These are phyloP conservation scores for Claviceps fusiformis DNA, from an alignment of 2,329 filamentous ascomycete species.

Conservation along the genomic window DNA sequence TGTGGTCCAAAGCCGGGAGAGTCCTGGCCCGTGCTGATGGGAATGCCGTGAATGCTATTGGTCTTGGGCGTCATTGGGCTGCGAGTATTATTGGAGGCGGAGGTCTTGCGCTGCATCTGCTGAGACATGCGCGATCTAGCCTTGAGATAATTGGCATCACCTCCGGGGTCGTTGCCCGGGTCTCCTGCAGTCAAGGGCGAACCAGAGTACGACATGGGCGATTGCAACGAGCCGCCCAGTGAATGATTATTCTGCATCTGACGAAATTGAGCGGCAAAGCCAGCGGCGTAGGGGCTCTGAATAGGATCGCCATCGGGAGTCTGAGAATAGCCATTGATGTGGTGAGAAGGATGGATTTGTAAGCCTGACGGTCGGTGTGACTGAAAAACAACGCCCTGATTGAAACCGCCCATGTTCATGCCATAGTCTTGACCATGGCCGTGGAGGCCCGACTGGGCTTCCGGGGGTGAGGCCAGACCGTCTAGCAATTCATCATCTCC, in stretches of 20 bases:
- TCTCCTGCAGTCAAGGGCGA: slow-evolving; percentile 31
- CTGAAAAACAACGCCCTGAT: slow-evolving; percentile 35
- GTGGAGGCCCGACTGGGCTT: slow-evolving; percentile 35
- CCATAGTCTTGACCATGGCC: slow-evolving; percentile 43
- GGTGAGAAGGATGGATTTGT: slow-evolving; percentile 47
- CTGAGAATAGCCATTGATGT: slow-evolving; percentile 73
- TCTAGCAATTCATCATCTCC: slow-evolving; percentile 83
- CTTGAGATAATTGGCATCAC: slow-evolving; percentile 46
- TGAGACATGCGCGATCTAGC: slow-evolving; percentile 47
- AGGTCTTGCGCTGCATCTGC: slow-evolving; percentile 57
- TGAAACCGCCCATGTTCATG: slow-evolving; percentile 42
- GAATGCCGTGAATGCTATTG: slow-evolving; percentile 58
- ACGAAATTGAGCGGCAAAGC: slow-evolving; percentile 70
- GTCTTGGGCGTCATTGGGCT: slow-evolving; percentile 81
- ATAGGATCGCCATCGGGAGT: slow-evolving; percentile 87
- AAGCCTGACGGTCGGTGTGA: slow-evolving; percentile 42
- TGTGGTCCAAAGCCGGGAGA: slow-evolving; percentile 61
- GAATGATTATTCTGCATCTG: slow-evolving; percentile 47
- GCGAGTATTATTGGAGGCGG: slow-evolving; percentile 52
- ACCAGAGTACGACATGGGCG: slow-evolving; percentile 25
- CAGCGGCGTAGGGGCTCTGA: slow-evolving; percentile 74
- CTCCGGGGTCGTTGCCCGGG: slow-evolving; percentile 30
- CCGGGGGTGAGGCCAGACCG: slow-evolving; percentile 44
- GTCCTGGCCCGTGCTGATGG: slow-evolving; percentile 49
- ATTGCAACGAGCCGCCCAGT: slow-evolving; percentile 36